These are phyloP conservation scores for Themeda triandra DNA, from an alignment of 176 grass and related monocot species.

Conservation along the genomic window DNA sequence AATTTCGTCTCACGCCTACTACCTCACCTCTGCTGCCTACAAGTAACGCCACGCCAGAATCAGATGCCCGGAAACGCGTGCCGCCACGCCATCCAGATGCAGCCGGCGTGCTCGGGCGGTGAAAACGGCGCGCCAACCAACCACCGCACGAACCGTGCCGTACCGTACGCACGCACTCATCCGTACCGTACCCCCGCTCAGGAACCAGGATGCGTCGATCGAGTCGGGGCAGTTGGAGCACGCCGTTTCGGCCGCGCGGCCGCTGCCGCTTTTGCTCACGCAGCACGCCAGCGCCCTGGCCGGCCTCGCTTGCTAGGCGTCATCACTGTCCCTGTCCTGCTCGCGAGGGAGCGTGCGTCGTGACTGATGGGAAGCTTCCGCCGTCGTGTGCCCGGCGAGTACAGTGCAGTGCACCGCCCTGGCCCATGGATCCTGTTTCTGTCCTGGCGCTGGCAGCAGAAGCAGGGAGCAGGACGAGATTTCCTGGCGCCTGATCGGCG, in stretches of 20 bases:
- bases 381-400: background rate
- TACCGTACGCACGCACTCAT: background rate
- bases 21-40: background rate
- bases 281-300: background rate
- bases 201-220: background rate
- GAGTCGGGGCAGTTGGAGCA: constrained; percentile 14
- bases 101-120: background rate
- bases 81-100: background rate
- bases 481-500: background rate
- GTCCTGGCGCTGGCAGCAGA: background rate
- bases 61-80: constrained; percentile 5
- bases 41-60: background rate
- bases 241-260: background rate
- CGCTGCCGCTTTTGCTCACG: background rate
- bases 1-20: background rate
- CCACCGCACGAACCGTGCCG: constrained; percentile 39
- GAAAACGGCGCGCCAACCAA: background rate
- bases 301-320: background rate
- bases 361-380: background rate
- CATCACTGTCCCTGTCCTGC: background rate
- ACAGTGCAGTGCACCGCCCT: background rate
- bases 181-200: background rate
- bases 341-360: background rate
- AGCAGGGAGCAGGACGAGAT: background rate
- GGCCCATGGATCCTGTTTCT: no score